These are phyloP conservation scores for Arabidopsis suecica DNA, from an alignment of 345 rosid species.

Conservation along the genomic window DNA sequence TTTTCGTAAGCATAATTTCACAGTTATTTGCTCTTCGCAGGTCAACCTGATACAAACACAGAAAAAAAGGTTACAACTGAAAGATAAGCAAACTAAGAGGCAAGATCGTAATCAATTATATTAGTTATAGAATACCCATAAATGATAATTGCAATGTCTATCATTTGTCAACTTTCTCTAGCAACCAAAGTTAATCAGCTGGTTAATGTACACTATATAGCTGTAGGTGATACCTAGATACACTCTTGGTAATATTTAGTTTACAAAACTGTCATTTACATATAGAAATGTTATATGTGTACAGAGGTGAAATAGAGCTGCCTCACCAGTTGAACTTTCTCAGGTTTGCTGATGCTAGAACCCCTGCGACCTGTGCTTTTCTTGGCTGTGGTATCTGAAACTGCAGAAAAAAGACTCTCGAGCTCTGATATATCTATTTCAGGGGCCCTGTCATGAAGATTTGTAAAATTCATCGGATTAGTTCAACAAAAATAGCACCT, in stretches of 20 bases:
- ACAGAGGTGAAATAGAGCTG: constrained; percentile 36
- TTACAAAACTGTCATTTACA: constrained; percentile 20
- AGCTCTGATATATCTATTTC: constrained; percentile 98
- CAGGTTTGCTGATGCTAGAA: constrained; percentile 82
- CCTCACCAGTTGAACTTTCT: constrained; percentile 92
- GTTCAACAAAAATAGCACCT: constrained; percentile 13
- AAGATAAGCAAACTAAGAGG: constrained; percentile 11
- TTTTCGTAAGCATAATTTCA: constrained; percentile 97
- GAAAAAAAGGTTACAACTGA: background rate
- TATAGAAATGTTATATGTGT: constrained; percentile 1
- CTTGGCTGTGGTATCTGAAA: constrained; percentile 65
- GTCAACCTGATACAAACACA: constrained; percentile 71
- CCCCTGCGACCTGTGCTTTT: constrained; percentile 82
- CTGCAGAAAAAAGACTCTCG: constrained; percentile 92
- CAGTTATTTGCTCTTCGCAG: constrained; percentile 96
- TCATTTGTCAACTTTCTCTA: constrained; percentile 5
- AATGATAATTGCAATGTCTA: background rate
- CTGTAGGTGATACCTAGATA: constrained; percentile 9
- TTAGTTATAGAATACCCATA: constrained; percentile 15
- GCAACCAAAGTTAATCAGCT: constrained; percentile 18
- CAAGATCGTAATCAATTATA: background rate
- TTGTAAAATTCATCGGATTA: background rate
- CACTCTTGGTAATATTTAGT: constrained; percentile 15
- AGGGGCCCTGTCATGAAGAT: constrained; percentile 76
- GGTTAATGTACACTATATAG: constrained; percentile 11